A percentile compares a stretch with the other conserved stretches of the same genome.
Conservation (phyloP, 192 early-diverging fungal species). For the Allomyces macrogynus region DNA sequence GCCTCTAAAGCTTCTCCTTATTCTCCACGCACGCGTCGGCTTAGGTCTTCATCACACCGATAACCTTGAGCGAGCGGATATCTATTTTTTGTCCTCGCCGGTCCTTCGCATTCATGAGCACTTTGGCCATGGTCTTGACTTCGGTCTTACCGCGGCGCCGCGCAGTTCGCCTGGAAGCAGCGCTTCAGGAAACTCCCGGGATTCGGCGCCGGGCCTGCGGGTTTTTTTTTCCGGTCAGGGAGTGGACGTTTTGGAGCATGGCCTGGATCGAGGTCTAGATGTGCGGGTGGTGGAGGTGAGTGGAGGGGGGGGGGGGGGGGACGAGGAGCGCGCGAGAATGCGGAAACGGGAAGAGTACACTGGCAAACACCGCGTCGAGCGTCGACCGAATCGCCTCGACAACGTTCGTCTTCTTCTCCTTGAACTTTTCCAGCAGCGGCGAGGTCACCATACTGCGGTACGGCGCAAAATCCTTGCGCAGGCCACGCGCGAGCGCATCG, state of each 20-base stretch:
- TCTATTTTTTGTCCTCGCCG: slow-evolving; percentile 63
- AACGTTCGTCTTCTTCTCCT: slow-evolving; percentile 83
- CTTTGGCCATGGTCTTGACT: slow-evolving; percentile 55
- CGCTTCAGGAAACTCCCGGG: slow-evolving; percentile 50
- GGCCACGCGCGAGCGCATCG: slow-evolving; percentile 52
- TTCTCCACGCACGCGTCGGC: too few relatives aligned
- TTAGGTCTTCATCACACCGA: too few relatives aligned
- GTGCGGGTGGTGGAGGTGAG: too few relatives aligned
- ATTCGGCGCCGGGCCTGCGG: slow-evolving; percentile 70
- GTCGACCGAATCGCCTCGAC: slow-evolving; percentile 60
- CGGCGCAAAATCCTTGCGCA: slow-evolving; percentile 58
- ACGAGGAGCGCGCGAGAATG: too few relatives aligned
- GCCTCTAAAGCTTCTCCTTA: too few relatives aligned
- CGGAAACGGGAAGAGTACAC: slow-evolving; percentile 11
- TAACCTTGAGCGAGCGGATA: too few relatives aligned
- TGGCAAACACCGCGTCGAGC: slow-evolving; percentile 63
- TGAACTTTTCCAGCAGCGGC: slow-evolving; percentile 74
- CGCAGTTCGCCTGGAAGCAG: slow-evolving; percentile 47
- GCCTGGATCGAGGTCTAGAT: slow-evolving; percentile 13
- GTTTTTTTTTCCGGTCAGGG: slow-evolving; percentile 66
- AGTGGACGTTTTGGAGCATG: slow-evolving; percentile 55
- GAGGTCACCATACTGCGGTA: slow-evolving; percentile 45
- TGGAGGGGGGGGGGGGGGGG: too few relatives aligned
- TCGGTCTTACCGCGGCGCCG: slow-evolving; percentile 56
- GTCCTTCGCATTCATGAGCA: slow-evolving; percentile 55